Base-by-base conservation (phyloP, 495 filamentous ascomycete genomes). In the Hyaloscypha bicolor region DNA sequence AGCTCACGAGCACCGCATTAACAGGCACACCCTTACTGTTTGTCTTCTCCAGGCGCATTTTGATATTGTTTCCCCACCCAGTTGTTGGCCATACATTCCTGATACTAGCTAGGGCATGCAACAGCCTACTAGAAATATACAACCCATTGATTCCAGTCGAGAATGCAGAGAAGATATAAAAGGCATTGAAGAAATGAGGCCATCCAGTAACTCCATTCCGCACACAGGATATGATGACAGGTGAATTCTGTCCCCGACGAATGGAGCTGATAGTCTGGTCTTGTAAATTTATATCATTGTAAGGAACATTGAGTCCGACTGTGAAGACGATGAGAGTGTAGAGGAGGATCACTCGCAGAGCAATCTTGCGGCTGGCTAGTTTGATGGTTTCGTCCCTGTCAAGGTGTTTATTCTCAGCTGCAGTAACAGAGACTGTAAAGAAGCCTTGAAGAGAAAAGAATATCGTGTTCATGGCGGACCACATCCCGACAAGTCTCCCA, bases 381-480 rank as follows among this genome's bases (percentile, higher is more conserved):
- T 83, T 83, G 69, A 83, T 79, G 33, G 72, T 78, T 67, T 83
- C 80, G 11, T 74, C 72, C 51, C 74, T 75, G 30, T 74, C 72
- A 1, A 82, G 70, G n/a, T 78, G 73, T 51, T 76, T 76, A 63
- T 76, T 82, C 67, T 83, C 80, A 3, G 80, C 71, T 9, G 78
- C 80, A 0, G 80, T 82, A 21, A 79, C 76, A 11, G 80, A 74
- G n/a, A 83, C 72, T 14, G 62, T 64, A n/a, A 56, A 78, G 74
- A 86, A 82, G 2, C 80, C 80, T 29, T 84, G 77, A 63, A 82
- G 73, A 0, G 76, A 78, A 67, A 82, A 83, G 21, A 81, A 33
- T 9, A 74, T 75, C 14, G 71, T 75, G 6, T 71, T 77, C 39
- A 81, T 77, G 0, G 76, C 78, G 6, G 78, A 72, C 74, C 72